Percentiles rank a stretch among this genome's conserved stretches.
phyloP scores from a whole-genome alignment of 202 grass and related monocot genomes.

The Zoysia matrella region DNA sequence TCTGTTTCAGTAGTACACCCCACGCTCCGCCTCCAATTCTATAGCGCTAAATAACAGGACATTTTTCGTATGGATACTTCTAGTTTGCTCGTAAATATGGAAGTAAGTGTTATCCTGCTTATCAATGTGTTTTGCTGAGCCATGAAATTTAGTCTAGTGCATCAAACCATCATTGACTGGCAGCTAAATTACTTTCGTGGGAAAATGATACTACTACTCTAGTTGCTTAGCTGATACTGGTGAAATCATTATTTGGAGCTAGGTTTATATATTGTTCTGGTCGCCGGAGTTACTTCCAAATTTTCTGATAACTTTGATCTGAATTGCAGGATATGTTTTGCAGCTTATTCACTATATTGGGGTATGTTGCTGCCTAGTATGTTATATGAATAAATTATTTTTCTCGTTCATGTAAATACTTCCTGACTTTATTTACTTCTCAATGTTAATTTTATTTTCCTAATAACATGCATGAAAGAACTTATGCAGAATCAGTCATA shows the following conservation, averaged over 20 bases:
- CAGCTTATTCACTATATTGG: slow-evolving; percentile 93
- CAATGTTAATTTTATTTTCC: slow-evolving; percentile 22
- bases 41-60: background rate
- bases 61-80: background rate
- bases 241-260: background rate
- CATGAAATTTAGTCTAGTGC: background rate
- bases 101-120: background rate
- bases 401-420: slow-evolving; percentile 23
- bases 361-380: slow-evolving; percentile 59
- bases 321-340: slow-evolving; percentile 95
- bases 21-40: background rate
- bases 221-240: background rate
- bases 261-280: slow-evolving; percentile 5
- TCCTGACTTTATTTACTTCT: slow-evolving; percentile 14
- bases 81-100: slow-evolving; percentile 6
- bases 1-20: no score
- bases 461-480: slow-evolving; percentile 2
- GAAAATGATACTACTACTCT: background rate
- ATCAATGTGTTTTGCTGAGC: background rate
- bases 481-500: background rate
- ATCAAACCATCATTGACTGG: background rate
- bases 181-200: slow-evolving; percentile 4
- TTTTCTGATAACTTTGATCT: slow-evolving; percentile 45
- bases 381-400: slow-evolving; percentile 16
- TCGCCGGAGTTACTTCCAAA: slow-evolving; percentile 25